Base-by-base conservation (phyloP, 768 basidiomycete species). In the Trametes sanguinea region DNA sequence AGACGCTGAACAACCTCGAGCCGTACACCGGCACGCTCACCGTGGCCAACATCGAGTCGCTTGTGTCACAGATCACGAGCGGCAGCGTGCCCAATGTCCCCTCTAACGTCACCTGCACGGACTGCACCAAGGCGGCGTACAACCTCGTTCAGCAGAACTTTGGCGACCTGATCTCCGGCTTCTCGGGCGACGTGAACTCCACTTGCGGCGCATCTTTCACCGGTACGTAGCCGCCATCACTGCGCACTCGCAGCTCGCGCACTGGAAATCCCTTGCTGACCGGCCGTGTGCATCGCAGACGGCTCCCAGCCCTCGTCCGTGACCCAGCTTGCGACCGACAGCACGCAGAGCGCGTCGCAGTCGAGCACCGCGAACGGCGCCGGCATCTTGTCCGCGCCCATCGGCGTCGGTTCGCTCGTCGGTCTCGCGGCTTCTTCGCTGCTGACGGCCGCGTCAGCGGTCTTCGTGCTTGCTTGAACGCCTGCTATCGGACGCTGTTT, bases 1-100 rank as follows among this genome's bases (percentile, higher is more conserved):
- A 91, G 66, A 74, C 78, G 7, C 78, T 92, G 10, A 81, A 75
- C 27, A 78, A 78, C 65, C 64, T 88, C 16, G 80, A 92, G 71
- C 66, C 68, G 4, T 33, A 60, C n/a, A 71, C 67, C n/a, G 72
- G 67, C 32, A 62, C 71, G 7, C 63, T 76, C 55, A 65, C 67
- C 32, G 40, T 67, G n/a, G 9, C 65, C 45, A 69, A 67, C 55
- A 39, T 71, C 33, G 63, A 63, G 51, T 45, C 57, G 37, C 43
- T 70, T 44, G 54, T 43, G 17, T 27, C 69, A 4, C 48, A 50
- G 27, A 50, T 72, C 39, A 39, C 54, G 27, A 51, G 30, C 6
- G 67, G 62, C 9, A 56, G 62, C 14, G 42, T 68, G 13, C 65
- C 71, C 22, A 62, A 54, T 51, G 33, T 72, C 16, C 68, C 70